Conservation (phyloP, 495 filamentous ascomycete genomes). For the Aspergillus sclerotiicarbonarius region DNA sequence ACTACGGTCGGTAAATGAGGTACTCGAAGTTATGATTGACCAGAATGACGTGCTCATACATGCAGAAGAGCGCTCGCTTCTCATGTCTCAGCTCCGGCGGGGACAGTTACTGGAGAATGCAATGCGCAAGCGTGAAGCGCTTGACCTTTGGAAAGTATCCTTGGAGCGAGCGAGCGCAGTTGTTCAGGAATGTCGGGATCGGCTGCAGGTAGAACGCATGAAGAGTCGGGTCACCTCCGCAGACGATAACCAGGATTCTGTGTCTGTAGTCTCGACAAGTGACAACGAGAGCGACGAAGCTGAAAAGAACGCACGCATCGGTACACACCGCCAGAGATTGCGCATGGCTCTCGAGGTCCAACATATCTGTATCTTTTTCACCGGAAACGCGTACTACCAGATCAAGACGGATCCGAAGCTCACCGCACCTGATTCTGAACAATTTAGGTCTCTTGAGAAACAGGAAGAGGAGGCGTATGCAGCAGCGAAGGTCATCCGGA, state of each 20-base stretch:
- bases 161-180: constrained; percentile 51
- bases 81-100: constrained; percentile 58
- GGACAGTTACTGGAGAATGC: constrained; percentile 76
- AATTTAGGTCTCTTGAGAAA: constrained; percentile 63
- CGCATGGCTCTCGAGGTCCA: constrained; percentile 73
- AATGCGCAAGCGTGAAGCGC: constrained; percentile 54
- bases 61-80: constrained; percentile 62
- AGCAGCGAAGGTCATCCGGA: constrained; percentile 68
- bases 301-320: constrained; percentile 48
- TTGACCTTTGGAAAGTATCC: constrained; percentile 64
- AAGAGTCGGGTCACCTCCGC: constrained; percentile 18
- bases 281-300: constrained; percentile 47
- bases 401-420: constrained; percentile 67
- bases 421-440: constrained; percentile 60
- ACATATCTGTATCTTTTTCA: constrained; percentile 81
- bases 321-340: constrained; percentile 63
- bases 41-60: constrained; percentile 63
- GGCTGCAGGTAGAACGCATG: constrained; percentile 52
- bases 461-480: constrained; percentile 73
- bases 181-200: constrained; percentile 62
- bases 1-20: constrained; percentile 76
- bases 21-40: constrained; percentile 86
- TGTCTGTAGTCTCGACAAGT: constrained; percentile 24
- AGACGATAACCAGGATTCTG: constrained; percentile 12
- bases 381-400: constrained; percentile 77